Evolutionary conservation across 768 basidiomycete genomes (phyloP), one percentile per base, ranked within the genome.

Genomic region (Hypsizygus marmoreus): DNA sequence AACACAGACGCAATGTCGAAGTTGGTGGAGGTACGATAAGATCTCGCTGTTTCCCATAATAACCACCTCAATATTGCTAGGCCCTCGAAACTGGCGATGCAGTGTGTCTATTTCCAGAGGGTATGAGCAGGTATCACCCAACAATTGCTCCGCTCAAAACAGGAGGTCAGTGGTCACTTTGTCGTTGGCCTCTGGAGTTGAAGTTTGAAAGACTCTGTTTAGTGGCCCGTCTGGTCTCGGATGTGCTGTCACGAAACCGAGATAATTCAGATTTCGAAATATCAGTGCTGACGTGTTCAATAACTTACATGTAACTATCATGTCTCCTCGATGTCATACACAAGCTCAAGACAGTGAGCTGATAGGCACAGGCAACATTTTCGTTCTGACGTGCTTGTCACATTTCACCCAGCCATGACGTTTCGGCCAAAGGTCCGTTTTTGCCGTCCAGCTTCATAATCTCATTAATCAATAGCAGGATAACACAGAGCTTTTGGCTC

Each of bases 121-220:
- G 92, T 1, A 77, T 84, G 69, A 91, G 88, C 57, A 74, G 90
- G 33, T 95, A 86, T 63, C 87, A 89, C 54, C 89, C 91, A 0
- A 83, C 79, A n/a, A 87, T 95, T 42, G 88, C 91, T 3, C 89
- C 91, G 3, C 63, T 95, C 40, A 91, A 91, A 63, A 92, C 91
- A 8, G 92, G 92, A 63, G 88, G 88, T 87, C 43, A 34, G 72
- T 62, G 2, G 13, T 14, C 10, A 22, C 14, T 44, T 47, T 36
- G 11, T 23, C 17, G 16, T 12, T 20, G n/a, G n/a, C n/a, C n/a
- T n/a, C n/a, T n/a, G n/a, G 5, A 10, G n/a, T 28, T 38, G 32
- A 49, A 13, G 40, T 40, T 23, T 37, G n/a, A 12, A 10, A 36
- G 25, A 19, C n/a, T 47, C n/a, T 24, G 51, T 28, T 39, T 45